These are phyloP conservation scores for Haplographium delicatum DNA, from an alignment of 495 filamentous ascomycete species.

Conservation along the genomic window DNA sequence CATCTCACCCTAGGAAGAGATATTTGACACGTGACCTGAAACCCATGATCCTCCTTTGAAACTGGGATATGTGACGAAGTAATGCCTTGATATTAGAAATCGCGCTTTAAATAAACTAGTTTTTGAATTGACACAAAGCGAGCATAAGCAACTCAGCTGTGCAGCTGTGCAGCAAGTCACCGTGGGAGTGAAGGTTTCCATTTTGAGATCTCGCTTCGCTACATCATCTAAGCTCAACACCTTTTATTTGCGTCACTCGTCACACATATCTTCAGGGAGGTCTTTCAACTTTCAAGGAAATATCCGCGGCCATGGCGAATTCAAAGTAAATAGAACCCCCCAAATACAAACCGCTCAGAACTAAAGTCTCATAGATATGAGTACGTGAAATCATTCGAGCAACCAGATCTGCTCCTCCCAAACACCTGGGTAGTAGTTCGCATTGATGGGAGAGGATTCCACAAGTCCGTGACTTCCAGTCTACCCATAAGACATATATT, in stretches of 20 bases:
- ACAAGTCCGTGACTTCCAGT: slow-evolving; percentile 54
- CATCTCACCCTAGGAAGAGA: too few relatives aligned
- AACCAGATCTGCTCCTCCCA: slow-evolving; percentile 68
- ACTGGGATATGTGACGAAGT: too few relatives aligned
- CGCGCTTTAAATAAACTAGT: too few relatives aligned
- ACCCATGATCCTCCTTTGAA: too few relatives aligned
- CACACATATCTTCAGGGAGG: neutral
- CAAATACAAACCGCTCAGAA: slow-evolving; percentile 23
- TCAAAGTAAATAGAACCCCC: slow-evolving; percentile 46
- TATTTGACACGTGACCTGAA: too few relatives aligned
- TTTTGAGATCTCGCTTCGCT: neutral
- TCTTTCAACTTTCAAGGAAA: neutral
- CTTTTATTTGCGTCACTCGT: too few relatives aligned
- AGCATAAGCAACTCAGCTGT: too few relatives aligned
- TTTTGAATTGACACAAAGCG: too few relatives aligned
- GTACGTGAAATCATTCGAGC: slow-evolving; percentile 89
- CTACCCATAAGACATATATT: neutral
- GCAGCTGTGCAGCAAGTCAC: too few relatives aligned
- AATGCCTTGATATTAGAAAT: too few relatives aligned
- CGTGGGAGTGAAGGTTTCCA: too few relatives aligned
- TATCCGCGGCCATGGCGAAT: slow-evolving; percentile 47
- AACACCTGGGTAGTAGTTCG: slow-evolving; percentile 94
- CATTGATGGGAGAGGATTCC: slow-evolving; percentile 88
- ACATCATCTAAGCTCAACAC: neutral
- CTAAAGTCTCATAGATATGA: slow-evolving; percentile 55